Percentiles rank a stretch among this genome's conserved stretches.
phyloP scores from a whole-genome alignment of 345 rosid species.

The Leavenworthia alabamica region DNA sequence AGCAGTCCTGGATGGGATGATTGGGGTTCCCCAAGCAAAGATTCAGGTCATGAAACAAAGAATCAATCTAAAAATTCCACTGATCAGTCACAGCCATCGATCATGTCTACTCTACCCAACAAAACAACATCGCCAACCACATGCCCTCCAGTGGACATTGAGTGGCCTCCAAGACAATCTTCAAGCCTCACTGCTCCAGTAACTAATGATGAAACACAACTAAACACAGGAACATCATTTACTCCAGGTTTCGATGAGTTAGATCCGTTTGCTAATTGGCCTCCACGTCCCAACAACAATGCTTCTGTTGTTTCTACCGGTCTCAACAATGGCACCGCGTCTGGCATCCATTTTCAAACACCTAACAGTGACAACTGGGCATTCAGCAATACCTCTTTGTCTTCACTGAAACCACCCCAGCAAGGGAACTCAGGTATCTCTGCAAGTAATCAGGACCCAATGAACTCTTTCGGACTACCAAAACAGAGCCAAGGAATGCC shows the following conservation, averaged over 20 bases:
- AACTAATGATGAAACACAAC: conserved; percentile 35
- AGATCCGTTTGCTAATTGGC: conserved; percentile 95
- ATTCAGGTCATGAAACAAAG: conserved; percentile 21
- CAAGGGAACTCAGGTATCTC: conserved; percentile 34
- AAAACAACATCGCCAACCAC: conserved; percentile 39
- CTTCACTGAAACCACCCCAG: conserved; percentile 37
- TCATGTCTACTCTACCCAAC: conserved; percentile 32
- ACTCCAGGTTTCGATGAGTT: conserved; percentile 51
- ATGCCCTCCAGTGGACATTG: conserved; percentile 70
- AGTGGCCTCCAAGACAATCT: conserved; percentile 82
- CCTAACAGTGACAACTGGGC: conserved; percentile 45
- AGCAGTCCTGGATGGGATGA: conserved; percentile 71
- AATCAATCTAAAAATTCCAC: conserved; percentile 37
- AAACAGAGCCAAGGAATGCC: conserved; percentile 53
- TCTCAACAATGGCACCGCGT: conserved; percentile 42
- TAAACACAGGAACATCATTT: conserved; percentile 36
- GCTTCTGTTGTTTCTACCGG: conserved; percentile 32
- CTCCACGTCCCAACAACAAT: conserved; percentile 47
- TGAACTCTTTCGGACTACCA: conserved; percentile 43
- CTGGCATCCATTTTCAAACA: conserved; percentile 28
- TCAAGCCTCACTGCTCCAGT: conserved; percentile 30
- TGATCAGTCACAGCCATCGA: conserved; percentile 36
- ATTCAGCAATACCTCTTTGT: conserved; percentile 36
- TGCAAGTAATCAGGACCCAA: conserved; percentile 29
- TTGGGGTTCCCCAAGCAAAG: conserved; percentile 59